A percentile compares a stretch with the other conserved stretches of the same genome.
These are phyloP conservation scores for Emericellopsis cladophorae DNA, from an alignment of 2,329 filamentous ascomycete genomes.

Conservation along the genomic window DNA sequence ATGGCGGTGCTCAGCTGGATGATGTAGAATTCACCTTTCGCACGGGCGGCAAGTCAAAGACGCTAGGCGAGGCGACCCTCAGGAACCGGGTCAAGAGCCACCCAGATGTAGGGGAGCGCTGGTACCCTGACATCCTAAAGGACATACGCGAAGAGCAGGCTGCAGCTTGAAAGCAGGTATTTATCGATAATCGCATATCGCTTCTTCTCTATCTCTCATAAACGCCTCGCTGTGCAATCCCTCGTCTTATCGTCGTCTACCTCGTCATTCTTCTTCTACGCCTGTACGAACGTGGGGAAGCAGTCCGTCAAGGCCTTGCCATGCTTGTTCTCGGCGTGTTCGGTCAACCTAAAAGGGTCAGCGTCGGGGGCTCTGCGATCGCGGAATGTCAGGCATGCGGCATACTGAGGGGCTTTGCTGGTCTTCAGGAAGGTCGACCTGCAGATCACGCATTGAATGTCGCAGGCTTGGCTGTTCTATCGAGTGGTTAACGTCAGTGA, in stretches of 20 bases:
- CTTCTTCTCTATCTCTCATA: background rate
- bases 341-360: slow-evolving; percentile 37
- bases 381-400: slow-evolving; percentile 5
- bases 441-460: slow-evolving; percentile 67
- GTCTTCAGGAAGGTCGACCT: slow-evolving; percentile 71
- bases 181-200: too few relatives aligned
- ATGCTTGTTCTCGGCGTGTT: slow-evolving; percentile 68
- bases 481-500: background rate
- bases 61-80: slow-evolving; percentile 71
- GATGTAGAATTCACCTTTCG: slow-evolving; percentile 84
- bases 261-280: background rate
- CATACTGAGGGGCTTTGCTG: slow-evolving; percentile 57
- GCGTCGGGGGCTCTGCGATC: background rate
- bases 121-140: slow-evolving; percentile 54
- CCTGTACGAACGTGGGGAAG: slow-evolving; percentile 40
- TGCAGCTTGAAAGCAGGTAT: slow-evolving; percentile 9
- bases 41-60: slow-evolving; percentile 51
- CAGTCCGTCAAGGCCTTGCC: slow-evolving; percentile 54
- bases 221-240: background rate
- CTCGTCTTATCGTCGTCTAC: background rate
- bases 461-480: slow-evolving; percentile 61
- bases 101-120: slow-evolving; percentile 73
- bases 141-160: slow-evolving; percentile 47
- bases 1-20: slow-evolving; percentile 43
- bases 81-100: slow-evolving; percentile 79